phyloP scores from a whole-genome alignment of 2,329 filamentous ascomycete genomes.

The Alternaria arbusti region DNA sequence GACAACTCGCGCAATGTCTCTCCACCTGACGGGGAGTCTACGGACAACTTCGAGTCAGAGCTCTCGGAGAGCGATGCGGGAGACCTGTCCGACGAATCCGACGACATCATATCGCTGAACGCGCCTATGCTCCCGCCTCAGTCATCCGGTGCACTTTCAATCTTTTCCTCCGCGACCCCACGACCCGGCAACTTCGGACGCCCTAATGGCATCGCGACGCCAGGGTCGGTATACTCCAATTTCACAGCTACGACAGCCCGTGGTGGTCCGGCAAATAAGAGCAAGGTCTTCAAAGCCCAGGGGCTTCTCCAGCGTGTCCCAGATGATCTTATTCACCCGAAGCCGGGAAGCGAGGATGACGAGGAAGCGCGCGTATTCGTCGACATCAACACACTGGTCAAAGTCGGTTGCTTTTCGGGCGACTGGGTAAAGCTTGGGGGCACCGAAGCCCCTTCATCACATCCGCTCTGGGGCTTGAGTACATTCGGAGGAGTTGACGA shows the following conservation, averaged over 20 bases:
- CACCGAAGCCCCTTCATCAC: conserved; percentile 73
- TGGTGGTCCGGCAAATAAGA: conserved; percentile 70
- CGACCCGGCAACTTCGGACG: conserved; percentile 70
- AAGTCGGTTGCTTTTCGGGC: conserved; percentile 94
- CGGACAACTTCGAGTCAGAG: conserved; percentile 61
- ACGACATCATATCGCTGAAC: conserved; percentile 90
- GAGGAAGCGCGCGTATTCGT: conserved; percentile 88
- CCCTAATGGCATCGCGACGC: conserved; percentile 77
- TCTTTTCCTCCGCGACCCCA: conserved; percentile 80
- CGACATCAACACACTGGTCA: conserved; percentile 81
- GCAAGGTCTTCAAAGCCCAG: conserved; percentile 84
- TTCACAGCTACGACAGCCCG: conserved; percentile 85
- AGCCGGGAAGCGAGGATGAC: conserved; percentile 82
- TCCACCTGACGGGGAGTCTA: conserved; percentile 50
- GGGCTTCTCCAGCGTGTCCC: conserved; percentile 76
- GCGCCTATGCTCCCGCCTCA: conserved; percentile 80
- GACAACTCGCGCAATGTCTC: conserved; percentile 59
- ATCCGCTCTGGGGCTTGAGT: conserved; percentile 71
- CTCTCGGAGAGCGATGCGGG: conserved; percentile 70
- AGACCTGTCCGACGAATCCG: conserved; percentile 88
- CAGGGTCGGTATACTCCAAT: conserved; percentile 86
- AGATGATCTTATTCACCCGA: conserved; percentile 82
- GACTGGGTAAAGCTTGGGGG: conserved; percentile 92
- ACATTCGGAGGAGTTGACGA: conserved; percentile 71
- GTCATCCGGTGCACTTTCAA: conserved; percentile 78